Percentiles rank a stretch among this genome's conserved stretches.
phyloP scores from a whole-genome alignment of 768 basidiomycete species.

The Mycena vulgaris region DNA sequence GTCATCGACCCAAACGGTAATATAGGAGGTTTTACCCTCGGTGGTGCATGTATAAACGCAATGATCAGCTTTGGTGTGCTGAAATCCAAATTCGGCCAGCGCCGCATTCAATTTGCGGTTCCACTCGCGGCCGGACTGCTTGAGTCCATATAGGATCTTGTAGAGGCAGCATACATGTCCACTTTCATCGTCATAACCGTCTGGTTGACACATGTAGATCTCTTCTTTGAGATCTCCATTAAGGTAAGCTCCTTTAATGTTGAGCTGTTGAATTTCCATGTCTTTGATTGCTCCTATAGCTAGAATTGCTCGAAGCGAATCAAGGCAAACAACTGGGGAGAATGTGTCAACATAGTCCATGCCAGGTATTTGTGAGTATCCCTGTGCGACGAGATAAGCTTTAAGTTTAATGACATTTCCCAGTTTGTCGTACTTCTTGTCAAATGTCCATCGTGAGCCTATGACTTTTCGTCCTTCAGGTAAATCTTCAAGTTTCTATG shows the following conservation, averaged over 20 bases:
- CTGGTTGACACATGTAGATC: conserved; percentile 5
- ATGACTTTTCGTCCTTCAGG: conserved; percentile 5
- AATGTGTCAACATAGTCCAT: conserved; percentile 8
- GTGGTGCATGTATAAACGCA: conserved; percentile 15
- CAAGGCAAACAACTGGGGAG: conserved; percentile 5
- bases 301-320: background rate
- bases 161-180: conserved; percentile 10
- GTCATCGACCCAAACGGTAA: conserved; percentile 19
- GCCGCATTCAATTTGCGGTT: conserved; percentile 7
- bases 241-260: background rate
- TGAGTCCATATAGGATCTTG: conserved; percentile 8
- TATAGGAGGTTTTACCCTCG: conserved; percentile 18
- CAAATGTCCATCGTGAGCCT: conserved; percentile 11
- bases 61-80: conserved; percentile 11
- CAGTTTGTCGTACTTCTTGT: conserved; percentile 8
- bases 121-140: conserved; percentile 4
- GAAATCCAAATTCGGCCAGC: conserved; percentile 10
- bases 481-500: conserved; percentile 11
- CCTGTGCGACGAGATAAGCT: background rate
- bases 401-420: conserved; percentile 10
- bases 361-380: conserved; percentile 3
- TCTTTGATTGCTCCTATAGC: conserved; percentile 6
- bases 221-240: background rate
- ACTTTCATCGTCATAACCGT: conserved; percentile 1
- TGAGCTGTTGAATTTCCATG: conserved; percentile 14